Evolutionary conservation across 805 yeast genomes (phyloP).

Genomic region (Middelhovenomyces tepae): DNA sequence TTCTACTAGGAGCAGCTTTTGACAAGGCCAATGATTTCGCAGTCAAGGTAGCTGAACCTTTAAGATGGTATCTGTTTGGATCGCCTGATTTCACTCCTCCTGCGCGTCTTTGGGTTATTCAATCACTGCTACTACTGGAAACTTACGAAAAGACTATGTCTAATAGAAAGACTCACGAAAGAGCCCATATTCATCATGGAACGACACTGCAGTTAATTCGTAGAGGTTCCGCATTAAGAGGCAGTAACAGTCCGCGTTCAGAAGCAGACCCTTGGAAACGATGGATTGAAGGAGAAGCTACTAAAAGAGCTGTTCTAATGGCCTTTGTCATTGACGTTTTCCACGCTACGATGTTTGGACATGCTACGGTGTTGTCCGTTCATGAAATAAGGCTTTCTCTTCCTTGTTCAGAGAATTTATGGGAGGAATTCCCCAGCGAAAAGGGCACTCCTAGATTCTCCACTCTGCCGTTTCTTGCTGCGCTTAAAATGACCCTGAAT

Average conservation of each 20-base stretch:
- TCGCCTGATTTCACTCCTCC: conserved; percentile 71
- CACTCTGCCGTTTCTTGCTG: conserved; percentile 40
- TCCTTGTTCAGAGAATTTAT: conserved; percentile 55
- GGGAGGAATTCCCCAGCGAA: conserved; percentile 35
- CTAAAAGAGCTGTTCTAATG: conserved; percentile 71
- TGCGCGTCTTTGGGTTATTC: conserved; percentile 66
- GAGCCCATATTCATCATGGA: conserved; percentile 82
- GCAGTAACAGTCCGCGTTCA: conserved; percentile 18
- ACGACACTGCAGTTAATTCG: conserved; percentile 71
- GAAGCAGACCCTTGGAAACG: conserved; percentile 39
- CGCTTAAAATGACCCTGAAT: conserved; percentile 49
- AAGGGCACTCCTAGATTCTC: conserved; percentile 15
- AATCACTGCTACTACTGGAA: conserved; percentile 64
- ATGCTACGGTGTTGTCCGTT: conserved; percentile 47
- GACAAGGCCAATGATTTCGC: conserved; percentile 32
- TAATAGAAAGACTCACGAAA: conserved; percentile 61
- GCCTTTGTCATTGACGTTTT: conserved; percentile 75
- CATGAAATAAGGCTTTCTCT: conserved; percentile 54
- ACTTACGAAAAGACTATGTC: conserved; percentile 70
- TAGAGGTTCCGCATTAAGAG: conserved; percentile 56
- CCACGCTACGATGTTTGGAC: conserved; percentile 73
- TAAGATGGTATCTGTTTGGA: conserved; percentile 63
- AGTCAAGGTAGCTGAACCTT: conserved; percentile 42
- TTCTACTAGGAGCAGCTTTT: conserved; percentile 46
- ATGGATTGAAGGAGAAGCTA: conserved; percentile 75